phyloP scores from a whole-genome alignment of 495 filamentous ascomycete species.

The Cenococcum geophilum region DNA sequence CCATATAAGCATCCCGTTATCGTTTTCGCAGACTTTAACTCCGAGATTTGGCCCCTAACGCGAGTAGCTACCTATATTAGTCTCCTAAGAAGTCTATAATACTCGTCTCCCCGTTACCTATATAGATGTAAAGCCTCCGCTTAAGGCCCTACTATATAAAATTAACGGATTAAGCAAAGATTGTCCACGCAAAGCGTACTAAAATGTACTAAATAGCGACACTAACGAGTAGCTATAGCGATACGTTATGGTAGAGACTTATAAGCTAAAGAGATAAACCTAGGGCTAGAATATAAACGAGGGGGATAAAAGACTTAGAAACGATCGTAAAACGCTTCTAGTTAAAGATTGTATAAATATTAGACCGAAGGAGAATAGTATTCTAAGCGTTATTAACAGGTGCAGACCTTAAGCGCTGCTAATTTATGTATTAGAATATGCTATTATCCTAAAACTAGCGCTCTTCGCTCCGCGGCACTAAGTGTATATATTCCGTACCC shows the following conservation, averaged over 20 bases:
- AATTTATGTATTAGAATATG: conserved; percentile 10
- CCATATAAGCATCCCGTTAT: too few species aligned
- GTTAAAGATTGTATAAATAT: conserved; percentile 12
- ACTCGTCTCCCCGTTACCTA: too few species aligned
- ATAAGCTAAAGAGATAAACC: conserved; percentile 11
- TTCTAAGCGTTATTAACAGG: conserved; percentile 6
- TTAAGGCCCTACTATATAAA: too few species aligned
- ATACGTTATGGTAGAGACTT: too few species aligned
- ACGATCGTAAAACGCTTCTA: conserved; percentile 1
- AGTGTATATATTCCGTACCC: conserved; percentile 8
- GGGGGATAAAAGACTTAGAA: conserved; percentile 12
- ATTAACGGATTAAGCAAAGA: too few species aligned
- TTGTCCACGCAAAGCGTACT: conserved; percentile 15
- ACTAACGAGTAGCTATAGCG: conserved; percentile 14
- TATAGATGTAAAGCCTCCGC: too few species aligned
- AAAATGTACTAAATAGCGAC: conserved; percentile 16
- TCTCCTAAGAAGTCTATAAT: too few species aligned
- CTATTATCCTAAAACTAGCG: conserved; percentile 9
- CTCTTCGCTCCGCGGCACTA: conserved; percentile 10
- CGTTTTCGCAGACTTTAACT: too few species aligned
- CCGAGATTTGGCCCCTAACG: too few species aligned
- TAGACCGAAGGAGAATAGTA: conserved; percentile 10
- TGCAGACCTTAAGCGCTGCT: conserved; percentile 1
- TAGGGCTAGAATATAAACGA: conserved; percentile 12
- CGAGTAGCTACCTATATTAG: too few species aligned